Evolutionary conservation across 257 asterid genomes (phyloP).

Genomic region (Gardenia jasminoides): DNA sequence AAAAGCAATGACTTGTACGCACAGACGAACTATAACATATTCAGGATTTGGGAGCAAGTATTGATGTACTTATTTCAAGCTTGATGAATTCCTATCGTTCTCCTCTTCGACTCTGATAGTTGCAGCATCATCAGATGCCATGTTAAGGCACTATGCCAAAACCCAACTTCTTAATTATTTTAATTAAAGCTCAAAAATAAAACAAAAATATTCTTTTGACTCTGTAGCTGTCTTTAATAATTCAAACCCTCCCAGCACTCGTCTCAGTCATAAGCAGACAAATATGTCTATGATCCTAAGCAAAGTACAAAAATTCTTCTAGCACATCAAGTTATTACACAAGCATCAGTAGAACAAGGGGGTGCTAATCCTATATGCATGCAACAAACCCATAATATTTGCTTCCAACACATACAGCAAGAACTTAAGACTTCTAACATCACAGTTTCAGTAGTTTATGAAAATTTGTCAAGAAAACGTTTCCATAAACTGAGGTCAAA

Average conservation of each 20-base stretch:
- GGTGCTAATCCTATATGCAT: not conserved
- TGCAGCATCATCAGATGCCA: not conserved
- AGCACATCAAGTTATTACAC: not conserved
- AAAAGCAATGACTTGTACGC: not conserved
- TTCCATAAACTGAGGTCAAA: not conserved
- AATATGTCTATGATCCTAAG: not conserved
- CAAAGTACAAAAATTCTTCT: not conserved
- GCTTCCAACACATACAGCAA: not conserved
- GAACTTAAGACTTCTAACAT: not conserved
- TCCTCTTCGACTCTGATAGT: not conserved
- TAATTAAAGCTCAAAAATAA: not conserved
- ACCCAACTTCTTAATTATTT: not conserved
- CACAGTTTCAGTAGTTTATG: not conserved
- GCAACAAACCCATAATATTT: not conserved
- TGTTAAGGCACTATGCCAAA: not conserved
- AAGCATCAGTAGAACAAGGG: not conserved
- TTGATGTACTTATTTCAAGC: not conserved
- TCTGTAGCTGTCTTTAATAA: not conserved
- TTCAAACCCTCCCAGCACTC: not conserved
- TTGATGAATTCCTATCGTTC: not conserved
- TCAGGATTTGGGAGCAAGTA: not conserved
- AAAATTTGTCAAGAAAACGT: not conserved
- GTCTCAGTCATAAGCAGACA: not conserved
- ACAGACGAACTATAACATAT: not conserved
- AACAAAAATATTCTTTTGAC: not conserved